Percentiles rank a stretch among this genome's conserved stretches.
These are phyloP conservation scores for Gossypium anomalum DNA, from an alignment of 345 rosid genomes.

Conservation along the genomic window DNA sequence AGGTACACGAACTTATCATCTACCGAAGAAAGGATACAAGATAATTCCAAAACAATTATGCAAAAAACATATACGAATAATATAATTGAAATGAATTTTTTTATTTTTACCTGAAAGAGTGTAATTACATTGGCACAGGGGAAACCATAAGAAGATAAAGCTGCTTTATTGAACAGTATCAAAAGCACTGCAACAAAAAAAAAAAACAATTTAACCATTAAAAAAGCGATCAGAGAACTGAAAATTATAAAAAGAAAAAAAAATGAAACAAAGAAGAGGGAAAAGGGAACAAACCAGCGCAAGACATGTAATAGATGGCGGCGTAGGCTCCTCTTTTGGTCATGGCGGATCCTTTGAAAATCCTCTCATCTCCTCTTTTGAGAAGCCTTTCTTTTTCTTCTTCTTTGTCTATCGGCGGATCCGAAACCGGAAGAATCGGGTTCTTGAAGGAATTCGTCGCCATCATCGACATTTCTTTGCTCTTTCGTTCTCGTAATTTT, in stretches of 20 bases:
- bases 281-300: conserved; percentile 57
- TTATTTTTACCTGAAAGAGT: conserved; percentile 71
- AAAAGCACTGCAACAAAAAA: conserved; percentile 68
- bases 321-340: conserved; percentile 85
- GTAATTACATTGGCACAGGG: conserved; percentile 90
- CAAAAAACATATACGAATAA: background rate
- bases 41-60: background rate
- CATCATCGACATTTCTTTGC: conserved; percentile 32
- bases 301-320: conserved; percentile 87
- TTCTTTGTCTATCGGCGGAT: conserved; percentile 47
- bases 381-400: conserved; percentile 53
- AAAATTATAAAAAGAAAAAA: background rate
- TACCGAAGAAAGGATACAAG: conserved; percentile 22
- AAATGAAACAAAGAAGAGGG: background rate
- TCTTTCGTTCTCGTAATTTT: background rate
- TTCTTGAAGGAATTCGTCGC: conserved; percentile 42
- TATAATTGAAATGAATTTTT: background rate
- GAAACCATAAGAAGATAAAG: conserved; percentile 85
- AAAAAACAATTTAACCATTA: background rate
- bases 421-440: conserved; percentile 64
- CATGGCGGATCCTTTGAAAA: conserved; percentile 91
- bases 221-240: background rate
- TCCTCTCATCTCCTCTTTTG: conserved; percentile 58
- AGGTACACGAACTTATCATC: conserved; percentile 76
- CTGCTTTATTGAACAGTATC: conserved; percentile 94